Evolutionary conservation across 345 rosid species (phyloP).

Genomic region (Alliaria petiolata): DNA sequence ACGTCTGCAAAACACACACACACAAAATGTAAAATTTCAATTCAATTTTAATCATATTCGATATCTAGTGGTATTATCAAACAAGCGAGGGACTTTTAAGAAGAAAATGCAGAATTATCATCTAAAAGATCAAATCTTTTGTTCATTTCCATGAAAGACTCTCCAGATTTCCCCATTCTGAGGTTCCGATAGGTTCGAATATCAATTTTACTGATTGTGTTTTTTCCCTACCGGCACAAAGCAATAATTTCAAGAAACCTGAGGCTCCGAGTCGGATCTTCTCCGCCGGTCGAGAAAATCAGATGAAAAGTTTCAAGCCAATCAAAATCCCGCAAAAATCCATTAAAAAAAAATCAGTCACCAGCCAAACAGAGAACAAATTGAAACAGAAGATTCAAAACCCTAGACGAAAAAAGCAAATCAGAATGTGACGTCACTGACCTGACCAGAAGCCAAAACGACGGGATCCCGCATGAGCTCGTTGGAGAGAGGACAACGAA

Average conservation of each 20-base stretch:
- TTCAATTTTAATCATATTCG: background rate
- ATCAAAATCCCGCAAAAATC: background rate
- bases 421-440: slow-evolving; percentile 25
- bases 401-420: background rate
- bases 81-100: background rate
- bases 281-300: background rate
- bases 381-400: background rate
- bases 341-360: background rate
- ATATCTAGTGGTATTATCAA: background rate
- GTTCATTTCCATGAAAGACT: background rate
- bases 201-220: background rate
- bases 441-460: slow-evolving; percentile 86
- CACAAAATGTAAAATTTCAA: background rate
- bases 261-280: background rate
- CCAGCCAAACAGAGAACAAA: background rate
- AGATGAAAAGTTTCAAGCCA: slow-evolving; percentile 7
- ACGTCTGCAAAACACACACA: slow-evolving; percentile 58
- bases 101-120: background rate
- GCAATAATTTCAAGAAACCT: background rate
- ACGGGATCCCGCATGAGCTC: slow-evolving; percentile 96
- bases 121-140: background rate
- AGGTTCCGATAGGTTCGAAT: background rate
- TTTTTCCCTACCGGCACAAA: background rate
- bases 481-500: slow-evolving; percentile 77
- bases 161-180: background rate